Conservation (phyloP, 345 rosid genomes). For the Hirschfeldia incana region DNA sequence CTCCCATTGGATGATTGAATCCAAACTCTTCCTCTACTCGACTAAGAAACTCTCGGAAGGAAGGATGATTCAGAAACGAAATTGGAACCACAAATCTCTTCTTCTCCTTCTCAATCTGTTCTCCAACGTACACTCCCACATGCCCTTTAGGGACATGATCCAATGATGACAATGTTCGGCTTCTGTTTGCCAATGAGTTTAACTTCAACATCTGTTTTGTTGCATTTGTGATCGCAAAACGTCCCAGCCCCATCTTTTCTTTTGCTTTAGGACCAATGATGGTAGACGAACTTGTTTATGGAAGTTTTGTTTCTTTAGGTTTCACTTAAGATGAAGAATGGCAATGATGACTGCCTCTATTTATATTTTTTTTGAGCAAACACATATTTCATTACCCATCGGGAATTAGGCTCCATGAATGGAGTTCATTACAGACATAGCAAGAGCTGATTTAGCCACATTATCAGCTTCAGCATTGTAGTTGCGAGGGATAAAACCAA, state of each 20-base stretch:
- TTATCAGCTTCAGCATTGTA: too few species aligned
- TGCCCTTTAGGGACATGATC: slow-evolving; percentile 51
- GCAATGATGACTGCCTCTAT: slow-evolving; percentile 16
- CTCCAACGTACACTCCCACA: slow-evolving; percentile 51
- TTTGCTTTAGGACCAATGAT: background rate
- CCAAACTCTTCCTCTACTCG: slow-evolving; percentile 56
- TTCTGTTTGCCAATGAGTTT: slow-evolving; percentile 6
- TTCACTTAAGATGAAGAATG: slow-evolving; percentile 29
- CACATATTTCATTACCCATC: too few species aligned
- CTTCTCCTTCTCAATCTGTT: slow-evolving; percentile 39
- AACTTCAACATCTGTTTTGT: slow-evolving; percentile 35
- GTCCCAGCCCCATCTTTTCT: slow-evolving; percentile 31
- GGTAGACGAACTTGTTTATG: background rate
- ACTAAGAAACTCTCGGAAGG: slow-evolving; percentile 44
- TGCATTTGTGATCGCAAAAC: slow-evolving; percentile 37
- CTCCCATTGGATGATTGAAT: slow-evolving; percentile 53
- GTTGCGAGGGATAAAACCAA: too few species aligned
- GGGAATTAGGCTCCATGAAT: too few species aligned
- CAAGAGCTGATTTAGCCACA: too few species aligned
- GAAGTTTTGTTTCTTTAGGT: background rate
- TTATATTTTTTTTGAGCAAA: background rate
- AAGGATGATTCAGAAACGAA: slow-evolving; percentile 48
- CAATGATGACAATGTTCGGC: slow-evolving; percentile 32
- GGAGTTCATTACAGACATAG: too few species aligned
- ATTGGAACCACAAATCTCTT: slow-evolving; percentile 49